These are phyloP conservation scores for Cutaneotrichosporon cutaneum DNA, from an alignment of 1,284 basidiomycete species.

Conservation along the genomic window DNA sequence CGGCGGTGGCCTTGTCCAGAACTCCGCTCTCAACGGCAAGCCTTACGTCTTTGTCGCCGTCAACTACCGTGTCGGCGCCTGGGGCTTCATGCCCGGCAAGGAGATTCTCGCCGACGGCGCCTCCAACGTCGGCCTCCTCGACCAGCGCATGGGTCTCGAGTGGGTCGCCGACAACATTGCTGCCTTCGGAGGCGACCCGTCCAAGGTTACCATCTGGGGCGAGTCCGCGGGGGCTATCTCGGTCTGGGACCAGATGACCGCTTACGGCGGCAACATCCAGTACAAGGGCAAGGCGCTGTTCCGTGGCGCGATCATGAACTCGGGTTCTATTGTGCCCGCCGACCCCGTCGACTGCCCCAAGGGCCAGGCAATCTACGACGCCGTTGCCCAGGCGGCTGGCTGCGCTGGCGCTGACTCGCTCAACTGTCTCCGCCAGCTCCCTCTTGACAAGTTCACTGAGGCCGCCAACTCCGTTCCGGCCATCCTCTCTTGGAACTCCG, in stretches of 20 bases:
- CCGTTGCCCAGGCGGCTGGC: conserved; percentile 10
- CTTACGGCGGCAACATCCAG: conserved; percentile 56
- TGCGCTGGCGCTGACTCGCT: conserved; percentile 55
- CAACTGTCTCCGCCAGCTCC: conserved; percentile 57
- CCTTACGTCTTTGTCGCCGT: conserved; percentile 61
- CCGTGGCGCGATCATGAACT: conserved; percentile 47
- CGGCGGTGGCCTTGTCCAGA: conserved; percentile 16
- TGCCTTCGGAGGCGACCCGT: conserved; percentile 47
- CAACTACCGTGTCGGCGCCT: conserved; percentile 59
- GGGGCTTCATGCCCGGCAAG: conserved; percentile 55
- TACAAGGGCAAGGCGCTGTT: conserved; percentile 55
- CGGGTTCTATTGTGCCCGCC: conserved; percentile 50
- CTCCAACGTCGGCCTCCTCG: conserved; percentile 58
- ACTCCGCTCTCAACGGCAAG: conserved; percentile 27
- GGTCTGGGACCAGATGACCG: conserved; percentile 55
- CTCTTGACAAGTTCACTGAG: conserved; percentile 37
- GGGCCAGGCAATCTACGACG: conserved; percentile 22
- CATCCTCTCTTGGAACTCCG: conserved; percentile 20
- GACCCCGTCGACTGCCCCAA: conserved; percentile 20
- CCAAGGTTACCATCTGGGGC: conserved; percentile 56
- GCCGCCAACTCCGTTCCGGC: conserved; percentile 21
- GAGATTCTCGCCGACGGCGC: conserved; percentile 57
- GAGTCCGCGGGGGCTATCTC: conserved; percentile 59
- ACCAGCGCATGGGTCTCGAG: conserved; percentile 42
- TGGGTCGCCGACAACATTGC: conserved; percentile 46